phyloP scores from a whole-genome alignment of 306 rosid species.

The Cicer chorassanicum region DNA sequence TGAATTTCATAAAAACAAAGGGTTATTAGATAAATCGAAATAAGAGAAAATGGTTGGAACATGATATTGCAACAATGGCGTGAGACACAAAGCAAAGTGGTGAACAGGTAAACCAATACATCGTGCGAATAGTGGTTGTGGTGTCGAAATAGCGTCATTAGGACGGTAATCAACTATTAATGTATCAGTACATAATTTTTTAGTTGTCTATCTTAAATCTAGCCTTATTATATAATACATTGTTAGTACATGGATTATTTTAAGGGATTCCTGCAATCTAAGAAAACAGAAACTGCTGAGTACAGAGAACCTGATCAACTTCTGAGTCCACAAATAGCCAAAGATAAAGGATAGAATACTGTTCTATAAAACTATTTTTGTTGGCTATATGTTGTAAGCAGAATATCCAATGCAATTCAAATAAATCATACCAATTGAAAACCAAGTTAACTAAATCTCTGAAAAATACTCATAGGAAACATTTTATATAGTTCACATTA shows the following conservation, averaged over 20 bases:
- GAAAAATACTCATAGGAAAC: conserved; percentile 1
- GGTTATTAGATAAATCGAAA: too few species aligned
- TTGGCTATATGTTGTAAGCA: conserved; percentile 5
- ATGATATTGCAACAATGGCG: too few species aligned
- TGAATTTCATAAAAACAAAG: too few species aligned
- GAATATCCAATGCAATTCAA: conserved; percentile 25
- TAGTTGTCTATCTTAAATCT: too few species aligned
- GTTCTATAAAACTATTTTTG: not conserved
- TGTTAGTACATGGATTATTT: not conserved
- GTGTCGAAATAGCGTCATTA: too few species aligned
- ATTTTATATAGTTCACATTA: conserved; percentile 36
- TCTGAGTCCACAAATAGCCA: conserved; percentile 2
- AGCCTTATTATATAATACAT: too few species aligned
- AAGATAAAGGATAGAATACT: not conserved
- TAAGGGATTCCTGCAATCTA: not conserved
- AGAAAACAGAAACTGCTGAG: not conserved
- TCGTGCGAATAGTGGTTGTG: too few species aligned
- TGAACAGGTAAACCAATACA: too few species aligned
- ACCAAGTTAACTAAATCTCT: conserved; percentile 40
- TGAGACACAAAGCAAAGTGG: too few species aligned
- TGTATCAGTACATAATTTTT: too few species aligned
- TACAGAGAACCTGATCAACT: not conserved
- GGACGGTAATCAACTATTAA: too few species aligned
- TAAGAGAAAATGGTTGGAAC: too few species aligned
- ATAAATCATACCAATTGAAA: conserved; percentile 28